Evolutionary conservation across 306 rosid genomes (phyloP).

Genomic region (Senna tora): DNA sequence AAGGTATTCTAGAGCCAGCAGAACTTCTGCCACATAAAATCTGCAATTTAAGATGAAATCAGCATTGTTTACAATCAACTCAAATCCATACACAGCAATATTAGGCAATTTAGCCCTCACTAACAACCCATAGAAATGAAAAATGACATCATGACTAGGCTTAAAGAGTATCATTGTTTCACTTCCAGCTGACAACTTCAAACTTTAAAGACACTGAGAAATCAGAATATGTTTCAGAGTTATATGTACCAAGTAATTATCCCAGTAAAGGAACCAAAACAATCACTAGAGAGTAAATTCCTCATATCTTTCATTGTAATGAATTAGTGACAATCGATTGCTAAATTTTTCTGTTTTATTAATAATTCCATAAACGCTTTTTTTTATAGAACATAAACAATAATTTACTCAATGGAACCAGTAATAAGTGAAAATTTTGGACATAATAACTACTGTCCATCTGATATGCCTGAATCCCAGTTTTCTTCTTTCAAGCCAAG

Average conservation of each 20-base stretch:
- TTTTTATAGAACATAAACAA: background rate
- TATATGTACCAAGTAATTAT: conserved; percentile 12
- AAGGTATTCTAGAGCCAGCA: conserved; percentile 77
- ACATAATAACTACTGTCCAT: background rate
- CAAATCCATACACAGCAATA: conserved; percentile 11
- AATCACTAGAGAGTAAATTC: background rate
- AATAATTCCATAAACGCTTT: conserved; percentile 8
- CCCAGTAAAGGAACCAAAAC: conserved; percentile 8
- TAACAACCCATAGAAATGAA: background rate
- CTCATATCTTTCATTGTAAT: background rate
- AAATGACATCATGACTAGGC: conserved; percentile 21
- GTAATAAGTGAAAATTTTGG: background rate
- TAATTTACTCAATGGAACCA: background rate
- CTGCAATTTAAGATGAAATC: conserved; percentile 46
- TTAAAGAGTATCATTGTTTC: conserved; percentile 7
- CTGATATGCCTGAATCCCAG: conserved; percentile 6
- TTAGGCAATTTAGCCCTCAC: background rate
- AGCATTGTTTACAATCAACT: conserved; percentile 26
- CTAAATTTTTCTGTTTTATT: conserved; percentile 17
- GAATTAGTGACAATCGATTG: background rate
- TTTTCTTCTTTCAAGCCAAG: conserved; percentile 11
- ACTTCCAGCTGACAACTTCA: conserved; percentile 10
- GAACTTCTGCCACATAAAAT: conserved; percentile 87
- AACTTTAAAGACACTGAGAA: conserved; percentile 17
- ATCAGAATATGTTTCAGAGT: conserved; percentile 9